Evolutionary conservation across 192 early-diverging fungal species (phyloP), one percentile per base, ranked within the genome.

Genomic region (Gigaspora rosea): DNA sequence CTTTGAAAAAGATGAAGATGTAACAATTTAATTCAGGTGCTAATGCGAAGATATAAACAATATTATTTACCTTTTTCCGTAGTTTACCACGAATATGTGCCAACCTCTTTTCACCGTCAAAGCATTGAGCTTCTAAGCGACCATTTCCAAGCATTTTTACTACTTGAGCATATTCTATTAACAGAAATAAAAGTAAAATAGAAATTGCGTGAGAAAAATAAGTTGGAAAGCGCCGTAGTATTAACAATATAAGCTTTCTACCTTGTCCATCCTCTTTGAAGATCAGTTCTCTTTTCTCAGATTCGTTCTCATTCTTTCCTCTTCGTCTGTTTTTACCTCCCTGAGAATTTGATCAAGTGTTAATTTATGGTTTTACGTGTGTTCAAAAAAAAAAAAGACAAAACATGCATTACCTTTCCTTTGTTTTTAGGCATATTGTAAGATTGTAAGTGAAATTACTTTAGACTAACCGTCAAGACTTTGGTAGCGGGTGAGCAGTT

Each of bases 31-130:
- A 9, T 71, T 35, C 13, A 71, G 13, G 7, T 32, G 16, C 2
- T 20, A 9, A 33, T 51, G 13, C 0, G 20, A 52, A 7, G 15
- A 32, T 27, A 35, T 7, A 48, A 33, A 35, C 8, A 7, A 22
- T 50, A 48, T 0, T 49, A 36, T 46, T 36, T 78, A 92, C 95
- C 89, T 97, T 99, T 85, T 98, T 99, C 81, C 96, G 93, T 91
- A 99, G 94, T 75, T 94, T 94, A 62, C 97, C 97, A 68, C 97
- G 95, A 86, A 99, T 98, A 80, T 95, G 95, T 66, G 93, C 97
- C 82, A 96, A 84, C 49, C 95, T 91, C 83, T 92, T 97, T 54
- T 86, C 88, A 57, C 94, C 95, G 82, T 97, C 95, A 77, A 93
- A 90, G 83, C 96, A 95, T 77, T 92, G 92, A 35, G 91, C 91